Conservation (phyloP, 768 basidiomycete genomes). For the Lactifluus piperatus region DNA sequence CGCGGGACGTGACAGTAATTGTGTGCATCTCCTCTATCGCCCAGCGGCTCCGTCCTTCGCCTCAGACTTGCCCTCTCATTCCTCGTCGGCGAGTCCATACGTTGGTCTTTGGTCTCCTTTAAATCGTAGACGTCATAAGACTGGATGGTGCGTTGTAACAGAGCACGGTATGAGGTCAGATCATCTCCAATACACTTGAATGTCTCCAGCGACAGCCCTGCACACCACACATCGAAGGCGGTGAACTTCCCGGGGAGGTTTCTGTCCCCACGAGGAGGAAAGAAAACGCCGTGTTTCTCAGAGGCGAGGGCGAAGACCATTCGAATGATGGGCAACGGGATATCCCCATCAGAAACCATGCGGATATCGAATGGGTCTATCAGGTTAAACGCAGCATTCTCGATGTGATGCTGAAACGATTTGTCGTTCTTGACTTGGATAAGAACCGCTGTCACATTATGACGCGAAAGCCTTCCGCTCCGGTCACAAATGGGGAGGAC, state of each 20-base stretch:
- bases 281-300: not conserved
- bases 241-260: not conserved
- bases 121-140: no score
- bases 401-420: not conserved
- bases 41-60: no score
- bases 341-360: not conserved
- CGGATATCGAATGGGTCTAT: not conserved
- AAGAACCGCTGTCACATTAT: not conserved
- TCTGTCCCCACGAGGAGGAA: not conserved
- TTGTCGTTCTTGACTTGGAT: not conserved
- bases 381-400: not conserved
- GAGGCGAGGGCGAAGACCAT: not conserved
- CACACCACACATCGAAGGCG: not conserved
- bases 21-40: no score
- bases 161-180: no score
- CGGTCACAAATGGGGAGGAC: not conserved
- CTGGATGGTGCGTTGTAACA: no score
- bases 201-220: not conserved
- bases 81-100: no score
- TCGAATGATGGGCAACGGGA: not conserved
- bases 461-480: not conserved
- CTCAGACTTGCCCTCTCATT: no score
- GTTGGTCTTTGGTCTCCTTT: no score
- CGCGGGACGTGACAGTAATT: no score
- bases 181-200: not conserved